Conservation (phyloP, 768 basidiomycete species). For the Collybiopsis luxurians region DNA sequence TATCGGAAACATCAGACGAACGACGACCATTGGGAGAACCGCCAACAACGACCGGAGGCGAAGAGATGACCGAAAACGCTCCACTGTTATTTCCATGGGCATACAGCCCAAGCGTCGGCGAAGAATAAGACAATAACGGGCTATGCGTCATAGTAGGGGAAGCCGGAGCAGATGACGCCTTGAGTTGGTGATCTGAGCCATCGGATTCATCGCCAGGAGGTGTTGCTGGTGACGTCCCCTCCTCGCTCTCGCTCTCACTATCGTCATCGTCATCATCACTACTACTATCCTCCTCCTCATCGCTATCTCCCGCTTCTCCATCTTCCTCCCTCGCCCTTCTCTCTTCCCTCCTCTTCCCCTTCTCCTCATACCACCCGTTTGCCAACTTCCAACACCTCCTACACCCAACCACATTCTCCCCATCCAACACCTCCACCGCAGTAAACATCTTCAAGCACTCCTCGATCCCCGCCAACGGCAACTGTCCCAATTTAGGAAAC, state of each 20-base stretch:
- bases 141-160: neutral
- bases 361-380: conserved; percentile 52
- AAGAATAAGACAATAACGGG: neutral
- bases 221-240: neutral
- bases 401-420: conserved; percentile 94
- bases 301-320: conserved; percentile 22
- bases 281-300: conserved; percentile 19
- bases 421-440: conserved; percentile 88
- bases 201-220: neutral
- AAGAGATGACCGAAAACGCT: conserved; percentile 10
- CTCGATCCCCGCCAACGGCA: conserved; percentile 52
- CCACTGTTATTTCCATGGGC: conserved; percentile 2
- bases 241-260: conserved; percentile 14
- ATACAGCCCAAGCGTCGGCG: conserved; percentile 10
- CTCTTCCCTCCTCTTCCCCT: conserved; percentile 18
- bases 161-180: conserved; percentile 3
- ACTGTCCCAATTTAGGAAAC: conserved; percentile 41
- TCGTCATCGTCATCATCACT: conserved; percentile 29
- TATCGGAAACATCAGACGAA: neutral
- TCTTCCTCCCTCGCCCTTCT: conserved; percentile 23
- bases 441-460: conserved; percentile 89
- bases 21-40: neutral
- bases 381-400: conserved; percentile 92
- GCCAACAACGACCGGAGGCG: conserved; percentile 14
- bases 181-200: neutral